A percentile compares a stretch with the other conserved stretches of the same genome.
These are phyloP conservation scores for Sordariomycetes sp. DNA, from an alignment of 2,329 filamentous ascomycete species.

Conservation along the genomic window DNA sequence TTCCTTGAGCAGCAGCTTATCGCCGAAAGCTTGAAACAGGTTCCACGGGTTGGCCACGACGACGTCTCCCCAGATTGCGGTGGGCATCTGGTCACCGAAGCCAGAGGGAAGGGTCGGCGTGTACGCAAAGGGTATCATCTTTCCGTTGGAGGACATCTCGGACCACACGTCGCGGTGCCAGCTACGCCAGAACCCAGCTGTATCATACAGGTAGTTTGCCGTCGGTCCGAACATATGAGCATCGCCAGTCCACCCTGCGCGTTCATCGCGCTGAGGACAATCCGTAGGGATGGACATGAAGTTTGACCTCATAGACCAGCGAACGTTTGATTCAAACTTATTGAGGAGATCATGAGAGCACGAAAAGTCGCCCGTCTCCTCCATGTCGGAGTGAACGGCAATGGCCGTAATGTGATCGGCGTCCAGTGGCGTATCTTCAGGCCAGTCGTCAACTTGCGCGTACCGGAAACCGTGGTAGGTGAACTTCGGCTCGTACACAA, in stretches of 20 bases:
- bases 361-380: constrained; percentile 36
- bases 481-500: constrained; percentile 17
- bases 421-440: constrained; percentile 6
- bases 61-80: constrained; percentile 7
- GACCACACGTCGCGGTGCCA: constrained; percentile 40
- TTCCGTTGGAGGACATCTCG: constrained; percentile 14
- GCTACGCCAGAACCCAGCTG: constrained; percentile 34
- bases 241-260: constrained; percentile 45
- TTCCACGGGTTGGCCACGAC: constrained; percentile 25
- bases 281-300: constrained; percentile 50
- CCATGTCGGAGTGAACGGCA: constrained; percentile 42
- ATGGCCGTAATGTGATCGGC: constrained; percentile 15
- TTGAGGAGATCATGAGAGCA: constrained; percentile 44
- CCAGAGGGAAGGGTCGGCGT: constrained; percentile 17
- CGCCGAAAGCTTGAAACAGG: constrained; percentile 26
- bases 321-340: constrained; percentile 42
- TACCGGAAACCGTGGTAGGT: constrained; percentile 46
- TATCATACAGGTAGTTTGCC: constrained; percentile 43
- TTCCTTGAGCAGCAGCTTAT: constrained; percentile 21
- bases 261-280: constrained; percentile 46
- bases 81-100: constrained; percentile 6
- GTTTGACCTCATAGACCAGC: constrained; percentile 50
- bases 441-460: constrained; percentile 29
- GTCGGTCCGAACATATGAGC: constrained; percentile 39
- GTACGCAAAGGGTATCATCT: constrained; percentile 14